Evolutionary conservation across 257 asterid species (phyloP), one percentile per base, ranked within the genome.

Genomic region (Solanum microdontum): DNA sequence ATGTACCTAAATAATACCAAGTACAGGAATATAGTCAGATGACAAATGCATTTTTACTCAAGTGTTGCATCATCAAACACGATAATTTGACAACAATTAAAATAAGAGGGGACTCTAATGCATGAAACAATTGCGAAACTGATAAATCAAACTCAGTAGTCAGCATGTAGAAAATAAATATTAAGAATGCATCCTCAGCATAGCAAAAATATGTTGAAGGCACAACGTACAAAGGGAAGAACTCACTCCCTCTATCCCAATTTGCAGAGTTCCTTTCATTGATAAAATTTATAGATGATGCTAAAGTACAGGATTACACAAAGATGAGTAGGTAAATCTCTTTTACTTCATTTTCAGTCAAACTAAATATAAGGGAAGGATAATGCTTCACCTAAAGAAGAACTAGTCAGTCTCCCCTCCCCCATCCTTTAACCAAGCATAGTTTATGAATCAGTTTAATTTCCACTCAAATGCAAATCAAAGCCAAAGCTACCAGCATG

Each of bases 1-100:
- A 96, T 93, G 89, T 93, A 97, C 99, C 99, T 97, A 95, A 34
- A 83, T 30, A 84, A 70, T 51, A 88, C 84, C 84, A 83, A 70
- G 80, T 48, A 83, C 86, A 55, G 74, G 86, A 36, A 74, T 86
- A 8, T 68, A 34, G 26, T 70, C 84, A 74, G 76, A 75, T 23
- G 51, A 40, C 26, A 34, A 84, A 80, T 36, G 12, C 36, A 24
- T 43, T 58, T 48, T 32, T 43, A 39, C 80, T 88, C 72, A 36
- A 74, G 66, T 40, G 13, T 70, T 34, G 89, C 76, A 43, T 68
- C 86, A 75, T 51, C 70, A 48, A 82, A 82, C 85, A 19, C 11
- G 11, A 82, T 66, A 48, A 48, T 51, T 82, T 82, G 40, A 30
- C 69, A 82, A 82, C 85, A 48, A 15, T 45, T 19, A 21, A 48